Percentiles rank a stretch among this genome's conserved stretches.
These are phyloP conservation scores for Filosporella fistucella DNA, from an alignment of 495 filamentous ascomycete genomes.

Conservation along the genomic window DNA sequence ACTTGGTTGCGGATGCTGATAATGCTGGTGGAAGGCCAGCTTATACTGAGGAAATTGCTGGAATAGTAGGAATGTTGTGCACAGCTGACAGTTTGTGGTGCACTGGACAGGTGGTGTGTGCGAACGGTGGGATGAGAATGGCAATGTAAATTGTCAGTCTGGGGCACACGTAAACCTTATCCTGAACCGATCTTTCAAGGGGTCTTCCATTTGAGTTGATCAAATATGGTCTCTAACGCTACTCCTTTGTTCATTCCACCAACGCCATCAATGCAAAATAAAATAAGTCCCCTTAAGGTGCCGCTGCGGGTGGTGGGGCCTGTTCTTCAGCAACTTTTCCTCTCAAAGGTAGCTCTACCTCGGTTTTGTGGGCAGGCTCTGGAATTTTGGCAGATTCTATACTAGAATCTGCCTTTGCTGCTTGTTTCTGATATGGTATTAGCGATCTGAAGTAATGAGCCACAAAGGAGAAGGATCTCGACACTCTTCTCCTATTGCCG, in stretches of 20 bases:
- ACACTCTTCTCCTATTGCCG: background rate
- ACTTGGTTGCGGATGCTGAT: conserved; percentile 52
- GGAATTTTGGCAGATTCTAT: background rate
- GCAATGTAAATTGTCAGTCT: conserved; percentile 10
- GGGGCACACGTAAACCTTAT: background rate
- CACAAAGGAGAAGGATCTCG: background rate
- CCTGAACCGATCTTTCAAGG: too few species aligned
- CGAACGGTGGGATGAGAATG: conserved; percentile 80
- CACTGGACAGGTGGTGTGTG: conserved; percentile 81
- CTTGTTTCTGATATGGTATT: conserved; percentile 8
- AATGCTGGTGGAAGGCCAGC: conserved; percentile 67
- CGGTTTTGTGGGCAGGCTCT: background rate
- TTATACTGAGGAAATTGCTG: conserved; percentile 74
- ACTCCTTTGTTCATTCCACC: too few species aligned
- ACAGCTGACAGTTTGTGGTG: conserved; percentile 68
- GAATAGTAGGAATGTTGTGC: conserved; percentile 81
- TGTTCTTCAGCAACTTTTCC: conserved; percentile 21
- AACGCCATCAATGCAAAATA: conserved; percentile 17
- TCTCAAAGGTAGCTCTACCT: conserved; percentile 16
- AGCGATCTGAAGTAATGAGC: background rate
- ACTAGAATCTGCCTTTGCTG: conserved; percentile 4
- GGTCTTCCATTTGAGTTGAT: too few species aligned
- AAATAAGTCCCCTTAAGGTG: conserved; percentile 3
- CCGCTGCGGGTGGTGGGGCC: conserved; percentile 21
- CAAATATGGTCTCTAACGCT: too few species aligned